Evolutionary conservation across 352 stramenopile species (phyloP).

Genomic region (Phytophthora sp.): DNA sequence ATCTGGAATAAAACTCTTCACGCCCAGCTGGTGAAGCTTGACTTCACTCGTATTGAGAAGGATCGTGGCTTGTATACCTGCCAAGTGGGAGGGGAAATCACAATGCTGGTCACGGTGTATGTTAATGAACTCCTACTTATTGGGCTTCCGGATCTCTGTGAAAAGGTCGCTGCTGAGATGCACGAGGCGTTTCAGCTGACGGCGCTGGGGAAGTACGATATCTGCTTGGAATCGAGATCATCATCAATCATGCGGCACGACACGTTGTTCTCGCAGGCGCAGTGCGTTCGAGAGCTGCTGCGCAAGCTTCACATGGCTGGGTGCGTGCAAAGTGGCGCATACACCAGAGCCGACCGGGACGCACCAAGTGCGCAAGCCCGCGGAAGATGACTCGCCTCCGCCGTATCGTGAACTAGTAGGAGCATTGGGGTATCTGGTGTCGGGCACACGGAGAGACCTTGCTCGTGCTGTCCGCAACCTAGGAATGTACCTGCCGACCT

Average conservation of each 20-base stretch:
- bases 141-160: conserved; percentile 4
- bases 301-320: conserved; percentile 18
- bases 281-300: conserved; percentile 8
- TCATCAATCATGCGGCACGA: conserved; percentile 11
- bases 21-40: neutral
- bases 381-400: neutral
- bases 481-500: neutral
- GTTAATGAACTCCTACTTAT: conserved; percentile 19
- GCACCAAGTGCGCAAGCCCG: conserved; percentile 3
- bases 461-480: conserved; percentile 24
- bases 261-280: conserved; percentile 10
- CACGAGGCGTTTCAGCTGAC: conserved; percentile 1
- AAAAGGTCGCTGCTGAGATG: conserved; percentile 9
- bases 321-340: conserved; percentile 13
- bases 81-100: conserved; percentile 9
- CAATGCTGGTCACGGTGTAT: conserved; percentile 12
- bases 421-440: conserved; percentile 15
- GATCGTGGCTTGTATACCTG: conserved; percentile 17
- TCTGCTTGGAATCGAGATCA: conserved; percentile 24
- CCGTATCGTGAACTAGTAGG: conserved; percentile 14
- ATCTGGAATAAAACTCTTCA: conserved; percentile 27
- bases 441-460: conserved; percentile 2
- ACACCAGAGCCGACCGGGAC: conserved; percentile 6
- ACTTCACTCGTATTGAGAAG: conserved; percentile 13
- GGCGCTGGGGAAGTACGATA: conserved; percentile 16